phyloP scores from a whole-genome alignment of 192 early-diverging fungal genomes.

The Coemansia sp. region DNA sequence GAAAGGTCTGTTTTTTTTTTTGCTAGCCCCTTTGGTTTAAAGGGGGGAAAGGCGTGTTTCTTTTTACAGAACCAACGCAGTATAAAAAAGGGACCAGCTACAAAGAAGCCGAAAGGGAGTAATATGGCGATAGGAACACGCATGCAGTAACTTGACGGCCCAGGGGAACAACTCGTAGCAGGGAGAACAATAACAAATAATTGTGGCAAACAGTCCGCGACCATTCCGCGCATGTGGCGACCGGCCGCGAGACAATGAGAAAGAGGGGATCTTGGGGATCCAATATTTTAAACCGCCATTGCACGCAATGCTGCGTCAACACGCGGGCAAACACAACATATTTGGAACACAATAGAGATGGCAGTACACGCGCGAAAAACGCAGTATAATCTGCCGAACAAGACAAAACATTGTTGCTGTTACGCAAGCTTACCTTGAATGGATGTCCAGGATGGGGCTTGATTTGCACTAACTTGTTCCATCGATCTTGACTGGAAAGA shows the following conservation, averaged over 20 bases:
- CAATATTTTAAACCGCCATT: background rate
- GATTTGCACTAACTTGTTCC: slow-evolving; percentile 6
- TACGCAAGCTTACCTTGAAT: slow-evolving; percentile 1
- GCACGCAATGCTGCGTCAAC: background rate
- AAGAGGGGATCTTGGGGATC: background rate
- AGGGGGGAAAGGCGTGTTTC: background rate
- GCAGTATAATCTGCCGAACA: background rate
- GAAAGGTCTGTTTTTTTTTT: background rate
- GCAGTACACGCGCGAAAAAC: background rate
- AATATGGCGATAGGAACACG: slow-evolving; percentile 3
- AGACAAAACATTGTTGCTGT: background rate
- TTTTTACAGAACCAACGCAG: slow-evolving; percentile 1
- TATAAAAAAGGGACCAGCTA: slow-evolving; percentile 1
- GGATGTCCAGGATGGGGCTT: background rate
- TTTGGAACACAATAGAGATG: background rate
- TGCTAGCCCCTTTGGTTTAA: background rate
- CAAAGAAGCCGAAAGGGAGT: background rate
- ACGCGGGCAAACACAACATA: background rate
- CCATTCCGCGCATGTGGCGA: background rate
- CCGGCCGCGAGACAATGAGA: background rate
- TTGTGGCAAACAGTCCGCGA: slow-evolving; percentile 1
- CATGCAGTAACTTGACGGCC: slow-evolving; percentile 5
- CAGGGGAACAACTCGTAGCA: background rate
- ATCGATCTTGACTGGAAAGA: slow-evolving; percentile 1
- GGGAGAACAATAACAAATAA: background rate